phyloP scores from a whole-genome alignment of 169 alveolate genomes.

The Cryptosporidium ubiquitum region DNA sequence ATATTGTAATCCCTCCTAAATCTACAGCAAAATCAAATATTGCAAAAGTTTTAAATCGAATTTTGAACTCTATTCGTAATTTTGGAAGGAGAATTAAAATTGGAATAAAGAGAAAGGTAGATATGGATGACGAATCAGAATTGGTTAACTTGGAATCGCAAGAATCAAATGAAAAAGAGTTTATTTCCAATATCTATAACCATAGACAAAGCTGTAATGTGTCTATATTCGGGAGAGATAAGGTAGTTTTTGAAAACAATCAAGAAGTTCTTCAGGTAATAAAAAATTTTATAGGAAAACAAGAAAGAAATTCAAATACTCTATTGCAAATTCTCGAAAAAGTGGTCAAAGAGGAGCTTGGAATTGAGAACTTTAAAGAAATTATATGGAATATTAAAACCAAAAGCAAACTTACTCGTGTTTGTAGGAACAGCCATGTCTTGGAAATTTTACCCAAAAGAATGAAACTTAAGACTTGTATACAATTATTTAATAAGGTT shows the following conservation, averaged over 20 bases:
- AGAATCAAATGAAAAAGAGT: neutral
- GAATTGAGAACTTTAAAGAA: slow-evolving; percentile 9
- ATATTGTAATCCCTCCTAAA: slow-evolving; percentile 26
- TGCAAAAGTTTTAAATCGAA: neutral
- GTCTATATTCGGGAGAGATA: slow-evolving; percentile 26
- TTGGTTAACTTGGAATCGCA: neutral
- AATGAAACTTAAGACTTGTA: slow-evolving; percentile 25
- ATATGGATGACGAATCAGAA: neutral
- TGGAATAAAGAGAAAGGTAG: neutral
- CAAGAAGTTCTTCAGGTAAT: neutral
- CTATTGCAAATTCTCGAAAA: slow-evolving; percentile 6
- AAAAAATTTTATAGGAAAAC: slow-evolving; percentile 38
- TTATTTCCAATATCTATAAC: neutral
- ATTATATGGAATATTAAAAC: neutral
- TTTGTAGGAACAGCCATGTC: slow-evolving; percentile 1
- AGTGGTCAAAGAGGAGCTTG: neutral
- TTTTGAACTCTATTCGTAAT: slow-evolving; percentile 17
- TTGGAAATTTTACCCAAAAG: slow-evolving; percentile 2
- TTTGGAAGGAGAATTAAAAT: slow-evolving; percentile 41
- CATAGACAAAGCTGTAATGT: neutral
- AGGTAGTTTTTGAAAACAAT: neutral
- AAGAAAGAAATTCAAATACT: slow-evolving; percentile 24
- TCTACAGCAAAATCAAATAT: slow-evolving; percentile 10
- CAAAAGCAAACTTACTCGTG: neutral
- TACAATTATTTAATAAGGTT: slow-evolving; percentile 3